A percentile compares a stretch with the other conserved stretches of the same genome.
These are phyloP conservation scores for Neurospora cerealis DNA, from an alignment of 495 filamentous ascomycete genomes.

Conservation along the genomic window DNA sequence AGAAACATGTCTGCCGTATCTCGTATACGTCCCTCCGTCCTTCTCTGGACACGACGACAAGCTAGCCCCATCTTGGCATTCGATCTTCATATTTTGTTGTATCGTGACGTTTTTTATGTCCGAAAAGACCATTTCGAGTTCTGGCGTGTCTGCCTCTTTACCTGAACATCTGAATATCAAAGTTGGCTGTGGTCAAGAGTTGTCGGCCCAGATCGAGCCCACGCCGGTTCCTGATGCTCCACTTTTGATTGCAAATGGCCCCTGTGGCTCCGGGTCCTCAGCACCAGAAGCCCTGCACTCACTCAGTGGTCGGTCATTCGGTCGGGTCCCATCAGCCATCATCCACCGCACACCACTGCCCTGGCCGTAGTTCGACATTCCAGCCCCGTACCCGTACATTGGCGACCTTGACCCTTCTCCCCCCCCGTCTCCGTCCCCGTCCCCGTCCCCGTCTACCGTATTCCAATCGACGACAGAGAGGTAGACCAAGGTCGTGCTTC, in stretches of 20 bases:
- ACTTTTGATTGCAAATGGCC: constrained; percentile 17
- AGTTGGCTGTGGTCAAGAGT: neutral
- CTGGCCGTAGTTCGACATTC: neutral
- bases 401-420: neutral
- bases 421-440: neutral
- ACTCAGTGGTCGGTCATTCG: neutral
- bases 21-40: neutral
- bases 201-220: neutral
- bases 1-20: neutral
- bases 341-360: neutral
- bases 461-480: neutral
- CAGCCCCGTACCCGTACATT: neutral
- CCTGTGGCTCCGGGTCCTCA: neutral
- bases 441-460: neutral
- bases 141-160: too few relatives aligned
- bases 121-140: neutral
- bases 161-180: too few relatives aligned
- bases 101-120: neutral
- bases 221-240: constrained; percentile 10
- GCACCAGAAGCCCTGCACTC: neutral
- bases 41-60: neutral
- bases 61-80: neutral
- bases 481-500: neutral
- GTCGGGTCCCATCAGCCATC: neutral
- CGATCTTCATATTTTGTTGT: neutral